Base-by-base conservation (phyloP, 768 basidiomycete species). In the Mycena vulgaris region DNA sequence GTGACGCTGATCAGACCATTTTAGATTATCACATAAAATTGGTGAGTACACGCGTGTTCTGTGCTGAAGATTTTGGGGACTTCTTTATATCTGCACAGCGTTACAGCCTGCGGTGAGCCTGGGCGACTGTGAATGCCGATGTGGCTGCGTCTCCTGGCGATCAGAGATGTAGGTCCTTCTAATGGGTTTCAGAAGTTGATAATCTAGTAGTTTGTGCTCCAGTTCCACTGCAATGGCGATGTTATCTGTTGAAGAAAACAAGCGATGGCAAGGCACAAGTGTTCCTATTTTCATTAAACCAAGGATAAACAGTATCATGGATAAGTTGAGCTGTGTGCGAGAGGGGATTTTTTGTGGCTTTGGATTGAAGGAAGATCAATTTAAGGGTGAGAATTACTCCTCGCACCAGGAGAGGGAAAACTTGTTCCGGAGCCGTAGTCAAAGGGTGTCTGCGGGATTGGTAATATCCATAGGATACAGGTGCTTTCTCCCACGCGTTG, bases 161-260 rank as follows among this genome's bases (percentile, higher is more conserved):
- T n/a, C 45, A 47, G 19, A 47, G n/a, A 47, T n/a, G 45, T n/a
- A 47, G n/a, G 45, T 47, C 45, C 45, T n/a, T 47, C 45, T 47
- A 47, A 47, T 47, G n/a, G 45, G 45, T 47, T 47, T 47, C 45
- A 47, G 45, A 47, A 47, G n/a, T 47, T 47, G 45, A 47, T 47
- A 47, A 47, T 47, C 45, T 47, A 23, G 45, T 47, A n/a, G 23
- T 47, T 47, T 47, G 45, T 47, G 45, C n/a, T 47, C 45, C 35
- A 37, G 14, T n/a, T n/a, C n/a, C n/a, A n/a, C n/a, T n/a, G n/a
- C n/a, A n/a, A n/a, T n/a, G n/a, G n/a, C n/a, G n/a, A 6, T 37
- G 8, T 47, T 47, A 47, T 47, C 19, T n/a, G 45, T 47, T n/a
- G 17, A 47, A 47, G 45, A 47, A 17, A 51, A 30, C 23, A 23